phyloP scores from a whole-genome alignment of 192 early-diverging fungal genomes.

The Neocallimastix lanati region DNA sequence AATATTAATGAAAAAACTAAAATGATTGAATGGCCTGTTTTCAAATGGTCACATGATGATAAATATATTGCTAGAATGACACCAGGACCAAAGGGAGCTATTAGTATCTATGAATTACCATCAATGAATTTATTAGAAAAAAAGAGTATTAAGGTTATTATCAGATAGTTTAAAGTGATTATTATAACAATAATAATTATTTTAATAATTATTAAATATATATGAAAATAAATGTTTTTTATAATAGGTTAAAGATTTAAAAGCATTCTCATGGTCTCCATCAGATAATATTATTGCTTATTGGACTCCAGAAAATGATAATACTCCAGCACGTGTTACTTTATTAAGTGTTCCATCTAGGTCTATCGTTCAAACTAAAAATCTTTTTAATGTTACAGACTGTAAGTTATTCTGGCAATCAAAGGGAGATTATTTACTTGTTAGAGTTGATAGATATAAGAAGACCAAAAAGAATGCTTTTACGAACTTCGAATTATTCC shows the following conservation, averaged over 20 bases:
- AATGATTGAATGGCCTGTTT: conserved; percentile 72
- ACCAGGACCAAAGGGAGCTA: conserved; percentile 35
- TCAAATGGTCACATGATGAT: conserved; percentile 91
- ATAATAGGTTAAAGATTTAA: conserved; percentile 18
- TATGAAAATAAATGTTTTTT: too few species aligned
- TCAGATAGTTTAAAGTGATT: too few species aligned
- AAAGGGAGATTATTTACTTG: conserved; percentile 72
- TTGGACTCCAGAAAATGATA: conserved; percentile 88
- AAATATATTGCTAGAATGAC: conserved; percentile 83
- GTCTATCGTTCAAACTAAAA: conserved; percentile 84
- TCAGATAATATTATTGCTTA: conserved; percentile 55
- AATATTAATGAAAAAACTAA: conserved; percentile 4
- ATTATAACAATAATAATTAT: too few species aligned
- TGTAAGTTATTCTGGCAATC: conserved; percentile 85
- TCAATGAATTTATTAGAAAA: conserved; percentile 82
- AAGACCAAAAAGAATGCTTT: conserved; percentile 80
- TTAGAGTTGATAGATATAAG: conserved; percentile 74
- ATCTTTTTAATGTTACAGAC: conserved; percentile 83
- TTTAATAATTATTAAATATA: conserved; percentile 62
- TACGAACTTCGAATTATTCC: conserved; percentile 91
- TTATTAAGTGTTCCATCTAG: conserved; percentile 63
- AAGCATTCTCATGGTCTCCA: conserved; percentile 37
- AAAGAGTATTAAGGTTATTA: conserved; percentile 75
- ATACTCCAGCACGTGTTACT: conserved; percentile 94
- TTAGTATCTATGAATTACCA: conserved; percentile 86